Percentiles rank a stretch among this genome's conserved stretches.
These are phyloP conservation scores for Penicillium argentinense DNA, from an alignment of 495 filamentous ascomycete species.

Conservation along the genomic window DNA sequence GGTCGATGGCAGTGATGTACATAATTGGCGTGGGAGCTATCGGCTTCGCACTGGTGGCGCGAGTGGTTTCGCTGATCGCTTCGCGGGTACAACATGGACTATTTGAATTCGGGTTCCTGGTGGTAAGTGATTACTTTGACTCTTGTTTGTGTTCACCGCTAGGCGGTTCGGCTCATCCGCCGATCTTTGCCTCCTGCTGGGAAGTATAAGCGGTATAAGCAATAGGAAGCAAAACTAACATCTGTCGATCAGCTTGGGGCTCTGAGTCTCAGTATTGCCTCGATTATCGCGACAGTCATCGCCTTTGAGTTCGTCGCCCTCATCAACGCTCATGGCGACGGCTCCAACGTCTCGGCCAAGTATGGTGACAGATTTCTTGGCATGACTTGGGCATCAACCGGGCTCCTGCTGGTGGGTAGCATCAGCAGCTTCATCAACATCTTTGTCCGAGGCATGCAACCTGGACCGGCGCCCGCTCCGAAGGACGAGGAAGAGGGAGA, in stretches of 20 bases:
- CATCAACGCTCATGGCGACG: conserved; percentile 57
- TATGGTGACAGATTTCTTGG: conserved; percentile 57
- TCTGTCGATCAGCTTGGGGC: conserved; percentile 40
- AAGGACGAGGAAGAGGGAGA: conserved; percentile 22
- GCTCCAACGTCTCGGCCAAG: conserved; percentile 51
- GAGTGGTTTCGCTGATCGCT: conserved; percentile 11
- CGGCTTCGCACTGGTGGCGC: conserved; percentile 53
- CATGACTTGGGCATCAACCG: conserved; percentile 60
- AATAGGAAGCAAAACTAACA: conserved; percentile 1
- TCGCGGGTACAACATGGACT: conserved; percentile 17
- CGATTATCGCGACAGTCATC: conserved; percentile 62
- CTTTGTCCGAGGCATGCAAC: conserved; percentile 21
- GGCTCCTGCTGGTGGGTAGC: conserved; percentile 45
- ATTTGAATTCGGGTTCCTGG: conserved; percentile 28
- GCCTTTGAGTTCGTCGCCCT: conserved; percentile 55
- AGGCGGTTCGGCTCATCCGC: no score
- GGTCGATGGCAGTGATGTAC: conserved; percentile 65
- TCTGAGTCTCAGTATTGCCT: conserved; percentile 55
- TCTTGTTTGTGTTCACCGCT: no score
- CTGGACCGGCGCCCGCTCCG: conserved; percentile 3
- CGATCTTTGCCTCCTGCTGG: conserved; percentile 1
- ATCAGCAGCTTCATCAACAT: conserved; percentile 27
- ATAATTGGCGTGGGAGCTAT: conserved; percentile 59
- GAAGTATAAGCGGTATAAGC: not conserved
- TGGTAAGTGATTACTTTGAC: conserved; percentile 29